Evolutionary conservation across 164 flowering plant species (phyloP).

Genomic region (Magnolia sinica): DNA sequence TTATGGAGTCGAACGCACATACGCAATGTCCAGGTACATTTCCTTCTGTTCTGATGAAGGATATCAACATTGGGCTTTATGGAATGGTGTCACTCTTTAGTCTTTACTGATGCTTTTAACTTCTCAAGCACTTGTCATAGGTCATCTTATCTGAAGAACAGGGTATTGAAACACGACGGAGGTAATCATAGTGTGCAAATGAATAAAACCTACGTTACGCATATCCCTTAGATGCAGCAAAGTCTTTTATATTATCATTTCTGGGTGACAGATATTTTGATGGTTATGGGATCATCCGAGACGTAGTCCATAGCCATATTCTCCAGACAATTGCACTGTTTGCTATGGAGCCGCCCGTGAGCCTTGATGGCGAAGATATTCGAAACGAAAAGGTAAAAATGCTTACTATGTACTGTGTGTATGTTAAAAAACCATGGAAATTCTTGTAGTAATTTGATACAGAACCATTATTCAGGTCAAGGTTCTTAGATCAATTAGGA

Average conservation of each 20-base stretch:
- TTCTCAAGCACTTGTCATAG: conserved; percentile 28
- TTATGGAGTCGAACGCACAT: conserved; percentile 56
- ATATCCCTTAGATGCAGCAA: background rate
- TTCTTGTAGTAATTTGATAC: conserved; percentile 3
- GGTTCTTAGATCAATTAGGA: conserved; percentile 51
- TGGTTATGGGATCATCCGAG: conserved; percentile 57
- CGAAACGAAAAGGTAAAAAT: conserved; percentile 55
- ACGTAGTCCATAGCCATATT: conserved; percentile 57
- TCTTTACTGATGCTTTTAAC: conserved; percentile 6
- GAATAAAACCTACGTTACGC: too few relatives aligned
- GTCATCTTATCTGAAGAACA: conserved; percentile 54
- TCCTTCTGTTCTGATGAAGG: conserved; percentile 7
- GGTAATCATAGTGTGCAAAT: conserved; percentile 20
- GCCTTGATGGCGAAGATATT: conserved; percentile 66
- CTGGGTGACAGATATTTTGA: conserved; percentile 37
- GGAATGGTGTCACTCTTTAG: background rate
- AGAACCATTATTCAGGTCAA: conserved; percentile 43
- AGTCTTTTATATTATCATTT: background rate
- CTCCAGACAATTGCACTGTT: conserved; percentile 57
- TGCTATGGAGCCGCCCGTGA: conserved; percentile 68
- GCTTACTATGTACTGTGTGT: too few relatives aligned
- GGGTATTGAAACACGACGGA: conserved; percentile 34
- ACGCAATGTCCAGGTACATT: conserved; percentile 46
- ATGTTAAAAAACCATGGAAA: background rate
- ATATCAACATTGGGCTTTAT: conserved; percentile 1